phyloP scores from a whole-genome alignment of 176 grass and related monocot genomes.

The Otatea glauca region DNA sequence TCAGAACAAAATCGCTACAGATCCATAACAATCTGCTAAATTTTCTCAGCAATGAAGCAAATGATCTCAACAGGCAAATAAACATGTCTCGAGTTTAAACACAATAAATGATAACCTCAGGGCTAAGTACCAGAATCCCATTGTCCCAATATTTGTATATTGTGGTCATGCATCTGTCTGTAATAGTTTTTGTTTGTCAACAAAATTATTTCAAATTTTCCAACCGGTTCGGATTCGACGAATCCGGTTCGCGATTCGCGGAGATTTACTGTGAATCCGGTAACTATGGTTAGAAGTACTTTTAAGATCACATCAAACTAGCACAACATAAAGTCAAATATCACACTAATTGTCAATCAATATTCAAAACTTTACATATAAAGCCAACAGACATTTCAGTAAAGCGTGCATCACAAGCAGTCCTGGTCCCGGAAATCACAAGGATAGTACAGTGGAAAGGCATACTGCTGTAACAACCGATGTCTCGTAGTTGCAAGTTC shows the following conservation, averaged over 20 bases:
- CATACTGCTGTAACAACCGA: background rate
- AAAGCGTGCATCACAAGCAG: background rate
- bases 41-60: constrained; percentile 9
- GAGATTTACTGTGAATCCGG: no score
- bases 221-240: no score
- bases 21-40: background rate
- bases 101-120: background rate
- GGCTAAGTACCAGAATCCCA: background rate
- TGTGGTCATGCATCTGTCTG: background rate
- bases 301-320: constrained; percentile 13
- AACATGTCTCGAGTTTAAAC: background rate
- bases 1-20: background rate
- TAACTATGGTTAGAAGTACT: background rate
- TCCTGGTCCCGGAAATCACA: background rate
- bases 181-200: background rate
- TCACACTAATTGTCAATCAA: background rate
- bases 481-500: background rate
- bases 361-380: background rate
- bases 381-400: constrained; percentile 23
- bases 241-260: no score
- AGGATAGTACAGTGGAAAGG: background rate
- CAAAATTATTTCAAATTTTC: background rate
- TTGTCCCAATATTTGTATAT: background rate
- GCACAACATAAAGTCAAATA: background rate
- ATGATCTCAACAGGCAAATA: background rate